Base-by-base conservation (phyloP, 2,329 filamentous ascomycete genomes). In the Trichophyton equinum region DNA sequence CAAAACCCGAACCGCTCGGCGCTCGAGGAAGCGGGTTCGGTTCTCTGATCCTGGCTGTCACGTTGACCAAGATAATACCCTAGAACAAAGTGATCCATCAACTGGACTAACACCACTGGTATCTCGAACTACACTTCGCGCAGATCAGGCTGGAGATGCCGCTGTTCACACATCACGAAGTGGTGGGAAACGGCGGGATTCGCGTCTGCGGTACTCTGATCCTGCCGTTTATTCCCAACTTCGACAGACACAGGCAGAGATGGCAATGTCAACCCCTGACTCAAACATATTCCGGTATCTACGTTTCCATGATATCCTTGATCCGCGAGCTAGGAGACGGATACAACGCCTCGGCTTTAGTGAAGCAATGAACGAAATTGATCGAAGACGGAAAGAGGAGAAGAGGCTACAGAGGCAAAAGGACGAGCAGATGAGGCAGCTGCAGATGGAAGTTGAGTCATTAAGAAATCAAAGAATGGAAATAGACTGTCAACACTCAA, bases 321-420 rank as follows among this genome's bases (percentile, higher is more conserved):
- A 78, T 58, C 65, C 68, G 4, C 69, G 78, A 20, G 73, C 73
- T 1, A 73, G 74, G 62, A 70, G 78, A 42, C 72, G 76, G 38
- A 74, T 79, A 51, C 67, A 71, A 36, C 73, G 78, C 11, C 70
- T 74, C 58, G 74, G 77, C 3, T 65, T 79, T 55, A 79, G 77
- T 60, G 73, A 78, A 62, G 77, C 78, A 62, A 73, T 77, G 61
- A 77, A 78, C 63, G 67, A 70, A 25, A 71, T 76, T 42, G 70
- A 77, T 44, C 71, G 72, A 4, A 75, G 76, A 60, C 75, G 73
- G 62, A 71, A 71, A 22, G 65, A 63, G 11, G 66, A 68, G 20
- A 62, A 57, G 15, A 66, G 65, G 36, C 56, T 67, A 46, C 61
- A 67, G 15, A 68, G 67, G 38, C 65, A 69, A 46, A 71, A 71